Base-by-base conservation (phyloP, 1,284 basidiomycete genomes). In the Earliella scabrosa region DNA sequence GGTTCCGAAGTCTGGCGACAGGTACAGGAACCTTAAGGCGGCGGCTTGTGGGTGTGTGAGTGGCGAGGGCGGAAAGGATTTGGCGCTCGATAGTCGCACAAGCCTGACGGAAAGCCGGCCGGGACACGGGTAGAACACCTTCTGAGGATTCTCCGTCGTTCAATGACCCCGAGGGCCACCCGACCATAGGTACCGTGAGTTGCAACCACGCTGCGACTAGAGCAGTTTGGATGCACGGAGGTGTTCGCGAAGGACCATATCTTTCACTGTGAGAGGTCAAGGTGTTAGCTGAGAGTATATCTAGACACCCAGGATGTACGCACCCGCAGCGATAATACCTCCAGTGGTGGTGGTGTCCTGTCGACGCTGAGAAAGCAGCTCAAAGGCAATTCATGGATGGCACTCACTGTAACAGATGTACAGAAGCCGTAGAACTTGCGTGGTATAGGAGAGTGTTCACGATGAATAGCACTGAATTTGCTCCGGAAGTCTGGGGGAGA, bases 371-470 rank as follows among this genome's bases (percentile, higher is more conserved):
- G 36, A 10, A 7, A 11, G 32, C 16, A 44, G 38, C 27, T 50
- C 41, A 13, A 49, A 16, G n/a, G 43, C 11, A 13, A 18, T 23
- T 39, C 8, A n/a, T 35, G 32, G 40, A 16, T 27, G 20, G 39
- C 38, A 66, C 81, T 47, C 60, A 87, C 86, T 50, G 88, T 92
- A 32, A 92, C 88, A 18, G 86, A 88, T 16, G 90, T 92, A 63
- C 84, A 87, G 67, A 90, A 91, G 3, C 86, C 86, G 65, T 92
- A 92, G 63, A 91, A 92, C 66, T 89, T 90, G 50, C 90, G 77
- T 43, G 88, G 87, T 35, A 78, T 78, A 1, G 87, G 88, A 9
- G 88, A 91, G 67, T 88, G 86, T 68, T 91, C 87, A 59, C 88
- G 75, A 64, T 90, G 88, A 43, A 92, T 91, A 11, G 87, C 88